A percentile compares a stretch with the other conserved stretches of the same genome.
Evolutionary conservation across 148 eudicot species (phyloP).

Genomic region (Diospyros kaki): DNA sequence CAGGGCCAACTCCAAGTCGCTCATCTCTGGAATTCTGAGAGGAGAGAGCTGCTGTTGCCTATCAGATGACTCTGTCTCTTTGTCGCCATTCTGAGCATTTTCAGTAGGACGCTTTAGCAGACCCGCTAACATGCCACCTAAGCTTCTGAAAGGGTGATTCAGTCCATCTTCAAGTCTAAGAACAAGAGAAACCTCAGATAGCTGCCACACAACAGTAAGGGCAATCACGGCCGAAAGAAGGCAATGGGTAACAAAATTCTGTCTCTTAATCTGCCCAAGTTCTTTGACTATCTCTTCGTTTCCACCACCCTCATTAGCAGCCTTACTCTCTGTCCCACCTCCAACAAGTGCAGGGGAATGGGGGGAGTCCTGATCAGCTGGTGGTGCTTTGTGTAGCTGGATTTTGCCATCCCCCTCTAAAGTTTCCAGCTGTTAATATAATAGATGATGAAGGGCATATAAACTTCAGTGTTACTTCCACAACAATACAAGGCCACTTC

Average conservation of each 20-base stretch:
- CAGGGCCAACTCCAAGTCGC: constrained; percentile 29
- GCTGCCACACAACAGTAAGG: constrained; percentile 64
- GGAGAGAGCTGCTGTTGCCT: constrained; percentile 15
- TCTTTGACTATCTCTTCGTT: constrained; percentile 43
- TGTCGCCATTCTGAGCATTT: constrained; percentile 12
- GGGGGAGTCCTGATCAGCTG: constrained; percentile 13
- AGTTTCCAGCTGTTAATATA: constrained; percentile 35
- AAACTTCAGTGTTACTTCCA: too few species aligned
- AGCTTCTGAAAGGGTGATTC: constrained; percentile 44
- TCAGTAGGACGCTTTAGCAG: constrained; percentile 26
- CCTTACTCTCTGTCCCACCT: constrained; percentile 6
- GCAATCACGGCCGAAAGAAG: constrained; percentile 54
- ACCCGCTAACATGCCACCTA: constrained; percentile 36
- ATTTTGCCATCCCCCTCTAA: constrained; percentile 18
- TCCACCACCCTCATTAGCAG: not conserved
- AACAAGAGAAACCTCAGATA: constrained; percentile 54
- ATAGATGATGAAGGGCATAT: not conserved
- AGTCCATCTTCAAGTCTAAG: constrained; percentile 44
- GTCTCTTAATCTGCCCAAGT: constrained; percentile 53
- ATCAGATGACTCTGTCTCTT: constrained; percentile 17
- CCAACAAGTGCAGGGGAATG: constrained; percentile 11
- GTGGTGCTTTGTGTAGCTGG: constrained; percentile 23
- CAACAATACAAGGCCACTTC: too few species aligned
- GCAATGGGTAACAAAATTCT: constrained; percentile 62
- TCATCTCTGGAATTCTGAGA: constrained; percentile 32